Base-by-base conservation (phyloP, 1,284 basidiomycete species). In the Cryptococcus jaspeensis region DNA sequence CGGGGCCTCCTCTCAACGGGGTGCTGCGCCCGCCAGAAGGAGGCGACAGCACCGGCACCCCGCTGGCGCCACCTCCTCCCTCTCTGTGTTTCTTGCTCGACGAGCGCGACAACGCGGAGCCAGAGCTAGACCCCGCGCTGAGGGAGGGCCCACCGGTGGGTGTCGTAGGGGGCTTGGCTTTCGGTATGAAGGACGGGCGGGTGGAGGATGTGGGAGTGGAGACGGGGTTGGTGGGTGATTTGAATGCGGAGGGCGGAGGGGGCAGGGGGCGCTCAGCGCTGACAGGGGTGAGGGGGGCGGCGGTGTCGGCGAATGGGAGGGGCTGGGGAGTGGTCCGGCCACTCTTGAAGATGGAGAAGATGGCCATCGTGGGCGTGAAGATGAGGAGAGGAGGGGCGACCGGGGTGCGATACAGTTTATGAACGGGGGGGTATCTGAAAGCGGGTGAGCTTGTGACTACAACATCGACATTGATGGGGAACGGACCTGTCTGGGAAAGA, bases 251-350 rank as follows among this genome's bases (percentile, higher is more conserved):
- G 36, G 48, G 38, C 8, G 18, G 52, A 48, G 5, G 52, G 36
- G 18, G 52, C 28, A 25, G 44, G 12, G 16, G 22, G 44, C 35
- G 44, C 23, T 25, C 36, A 16, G 15, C 32, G 25, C 52, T 44
- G 13, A 43, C 6, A 3, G 57, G 49, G 25, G 53, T 46, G 38
- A 32, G 49, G 11, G 57, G 53, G 43, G 54, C 53, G 25, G 53
- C 53, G n/a, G 40, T 32, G 37, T 55, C 53, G 9, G 53, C 35
- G 23, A 55, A 55, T 5, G 45, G 23, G 23, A 44, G 52, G 32
- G 15, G 28, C 41, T 42, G 53, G 22, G 53, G 44, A 16, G 57
- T 59, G 43, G 57, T 51, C 39, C 50, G 44, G 41, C 53, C 50
- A 49, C 41, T 48, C 15, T 41, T 50, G 43, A 52, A 56, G 36